Percentiles rank a stretch among this genome's conserved stretches.
Evolutionary conservation across 2,329 filamentous ascomycete species (phyloP).

Genomic region (Calonectria montana): DNA sequence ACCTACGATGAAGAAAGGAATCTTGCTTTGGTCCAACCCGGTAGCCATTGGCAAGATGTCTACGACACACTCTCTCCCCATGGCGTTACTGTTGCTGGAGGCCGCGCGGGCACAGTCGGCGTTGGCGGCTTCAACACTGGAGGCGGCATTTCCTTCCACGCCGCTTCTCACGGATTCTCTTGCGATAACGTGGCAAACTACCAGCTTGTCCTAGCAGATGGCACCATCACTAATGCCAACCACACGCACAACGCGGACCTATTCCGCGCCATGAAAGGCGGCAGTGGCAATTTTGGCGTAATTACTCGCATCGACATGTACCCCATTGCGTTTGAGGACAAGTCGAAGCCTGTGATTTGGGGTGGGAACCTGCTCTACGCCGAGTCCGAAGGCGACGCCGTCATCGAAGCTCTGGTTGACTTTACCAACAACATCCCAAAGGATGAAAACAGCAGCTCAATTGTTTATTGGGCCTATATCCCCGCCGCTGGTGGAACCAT

Average conservation of each 20-base stretch:
- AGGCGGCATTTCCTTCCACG: conserved; percentile 52
- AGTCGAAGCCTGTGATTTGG: conserved; percentile 43
- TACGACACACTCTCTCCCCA: conserved; percentile 49
- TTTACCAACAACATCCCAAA: conserved; percentile 46
- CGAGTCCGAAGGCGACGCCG: conserved; percentile 29
- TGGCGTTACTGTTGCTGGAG: conserved; percentile 48
- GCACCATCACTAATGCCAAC: conserved; percentile 56
- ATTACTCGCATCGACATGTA: conserved; percentile 49
- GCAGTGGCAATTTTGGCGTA: conserved; percentile 59
- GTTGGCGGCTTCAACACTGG: conserved; percentile 49
- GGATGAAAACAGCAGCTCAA: conserved; percentile 48
- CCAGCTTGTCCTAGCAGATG: conserved; percentile 58
- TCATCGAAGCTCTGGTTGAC: conserved; percentile 47
- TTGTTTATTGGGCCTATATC: conserved; percentile 49
- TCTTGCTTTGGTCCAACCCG: conserved; percentile 49
- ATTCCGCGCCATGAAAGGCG: conserved; percentile 60
- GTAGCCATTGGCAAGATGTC: conserved; percentile 51
- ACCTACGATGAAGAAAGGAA: conserved; percentile 43
- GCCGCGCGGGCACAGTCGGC: conserved; percentile 51
- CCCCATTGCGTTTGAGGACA: conserved; percentile 44
- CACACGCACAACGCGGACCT: conserved; percentile 53
- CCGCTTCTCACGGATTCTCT: conserved; percentile 45
- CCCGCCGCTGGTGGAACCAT: conserved; percentile 45
- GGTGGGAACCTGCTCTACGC: conserved; percentile 45
- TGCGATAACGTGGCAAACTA: conserved; percentile 56